Evolutionary conservation across 768 basidiomycete genomes (phyloP).

Genomic region (Arthromyces matolae): DNA sequence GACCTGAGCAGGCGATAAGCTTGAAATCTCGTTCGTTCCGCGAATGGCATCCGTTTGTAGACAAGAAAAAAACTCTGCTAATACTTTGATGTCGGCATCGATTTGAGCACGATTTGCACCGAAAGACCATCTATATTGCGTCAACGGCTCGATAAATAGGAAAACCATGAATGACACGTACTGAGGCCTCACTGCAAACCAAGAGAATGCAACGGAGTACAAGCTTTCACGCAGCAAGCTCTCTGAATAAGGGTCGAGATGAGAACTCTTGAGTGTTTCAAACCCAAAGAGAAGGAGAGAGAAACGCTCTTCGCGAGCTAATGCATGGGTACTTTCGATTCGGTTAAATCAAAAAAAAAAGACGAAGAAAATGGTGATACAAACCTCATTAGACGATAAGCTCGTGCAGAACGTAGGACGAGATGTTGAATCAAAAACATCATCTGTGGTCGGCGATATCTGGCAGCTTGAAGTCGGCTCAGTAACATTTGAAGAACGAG

Average conservation of each 20-base stretch:
- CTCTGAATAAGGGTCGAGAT: conserved; percentile 81
- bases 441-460: conserved; percentile 80
- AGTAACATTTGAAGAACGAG: conserved; percentile 85
- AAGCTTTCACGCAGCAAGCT: conserved; percentile 67
- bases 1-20: conserved; percentile 52
- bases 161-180: conserved; percentile 36
- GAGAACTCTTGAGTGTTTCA: conserved; percentile 84
- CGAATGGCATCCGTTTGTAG: conserved; percentile 72
- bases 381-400: conserved; percentile 73
- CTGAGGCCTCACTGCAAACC: conserved; percentile 96
- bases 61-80: conserved; percentile 79
- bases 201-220: conserved; percentile 78
- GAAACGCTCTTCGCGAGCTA: conserved; percentile 88
- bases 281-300: conserved; percentile 91
- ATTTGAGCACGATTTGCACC: conserved; percentile 93
- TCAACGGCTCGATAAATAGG: conserved; percentile 2
- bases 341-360: conserved; percentile 1
- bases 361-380: conserved; percentile 7
- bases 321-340: conserved; percentile 77
- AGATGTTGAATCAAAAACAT: conserved; percentile 83
- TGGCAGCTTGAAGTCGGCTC: conserved; percentile 90
- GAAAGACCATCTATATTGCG: conserved; percentile 94
- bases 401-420: conserved; percentile 75
- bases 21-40: conserved; percentile 54
- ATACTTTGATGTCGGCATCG: conserved; percentile 80